Evolutionary conservation across 176 grass and related monocot genomes (phyloP), one percentile per base, ranked within the genome.

Genomic region (Zizania latifolia): DNA sequence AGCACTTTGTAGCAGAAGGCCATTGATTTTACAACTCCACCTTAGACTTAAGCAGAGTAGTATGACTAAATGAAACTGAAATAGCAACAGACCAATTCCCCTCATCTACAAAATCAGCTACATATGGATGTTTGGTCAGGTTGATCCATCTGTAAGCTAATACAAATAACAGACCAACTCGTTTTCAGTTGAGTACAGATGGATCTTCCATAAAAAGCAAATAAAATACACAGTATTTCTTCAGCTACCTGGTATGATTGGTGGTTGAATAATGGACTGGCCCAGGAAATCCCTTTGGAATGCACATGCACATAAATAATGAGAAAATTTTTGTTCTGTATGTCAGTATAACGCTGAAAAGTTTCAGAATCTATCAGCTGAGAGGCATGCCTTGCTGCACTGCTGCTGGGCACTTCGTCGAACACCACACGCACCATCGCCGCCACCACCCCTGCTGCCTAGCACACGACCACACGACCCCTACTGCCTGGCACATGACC

Each of bases 11-110:
- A 78, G 19, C 59, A 41, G 58, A 79, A 16, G 23, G 24, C n/a
- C 68, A 85, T n/a, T n/a, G 74, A 7, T 59, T 67, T 57, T 72
- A 78, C 21, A 75, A 51, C 31, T 66, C 15, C 43, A 79, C 28
- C 16, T 66, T 34, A 23, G 46, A 36, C 19, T 36, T 78, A 36
- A 54, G 74, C 10, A 73, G 10, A 67, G 58, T 69, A 71, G 33
- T 33, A 50, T 10, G 55, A 19, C 32, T 40, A 75, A 74, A 9
- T 27, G 2, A 31, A 58, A 64, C 19, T 54, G 4, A n/a, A n/a
- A n/a, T n/a, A n/a, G n/a, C n/a, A n/a, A n/a, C n/a, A n/a, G n/a
- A n/a, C n/a, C n/a, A n/a, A n/a, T n/a, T n/a, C n/a, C n/a, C n/a
- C n/a, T n/a, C n/a, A n/a, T n/a, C n/a, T n/a, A n/a, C n/a, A n/a